Conservation (phyloP, 2,329 filamentous ascomycete species). For the Epichloe baconii region DNA sequence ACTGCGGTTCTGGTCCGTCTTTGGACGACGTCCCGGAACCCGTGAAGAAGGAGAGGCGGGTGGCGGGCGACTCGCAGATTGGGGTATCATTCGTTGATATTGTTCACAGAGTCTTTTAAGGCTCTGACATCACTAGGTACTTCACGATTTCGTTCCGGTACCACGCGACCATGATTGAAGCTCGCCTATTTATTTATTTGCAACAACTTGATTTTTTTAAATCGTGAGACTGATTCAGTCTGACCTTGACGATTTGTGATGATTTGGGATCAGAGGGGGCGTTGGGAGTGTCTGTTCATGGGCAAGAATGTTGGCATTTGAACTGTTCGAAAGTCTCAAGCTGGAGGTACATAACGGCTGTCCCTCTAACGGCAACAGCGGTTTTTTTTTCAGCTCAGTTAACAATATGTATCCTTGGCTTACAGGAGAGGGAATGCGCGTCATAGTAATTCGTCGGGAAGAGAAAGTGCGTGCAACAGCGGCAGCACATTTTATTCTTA, state of each 20-base stretch:
- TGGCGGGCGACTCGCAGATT: constrained; percentile 55
- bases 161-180: neutral
- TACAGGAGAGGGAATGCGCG: neutral
- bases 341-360: neutral
- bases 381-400: neutral
- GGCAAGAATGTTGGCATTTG: neutral
- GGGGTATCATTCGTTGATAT: constrained; percentile 62
- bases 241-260: neutral
- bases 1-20: constrained; percentile 90
- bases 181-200: neutral
- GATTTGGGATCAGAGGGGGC: neutral
- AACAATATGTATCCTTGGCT: neutral
- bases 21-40: constrained; percentile 66
- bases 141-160: neutral
- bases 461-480: neutral
- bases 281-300: neutral
- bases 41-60: constrained; percentile 53
- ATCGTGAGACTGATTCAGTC: neutral
- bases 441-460: neutral
- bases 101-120: neutral
- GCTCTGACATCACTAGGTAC: neutral
- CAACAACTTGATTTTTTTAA: neutral
- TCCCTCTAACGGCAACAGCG: neutral
- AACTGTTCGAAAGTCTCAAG: neutral
- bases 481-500: constrained; percentile 1